Percentiles rank a stretch among this genome's conserved stretches.
phyloP scores from a whole-genome alignment of 2,329 filamentous ascomycete species.

The Helotiales sp. region DNA sequence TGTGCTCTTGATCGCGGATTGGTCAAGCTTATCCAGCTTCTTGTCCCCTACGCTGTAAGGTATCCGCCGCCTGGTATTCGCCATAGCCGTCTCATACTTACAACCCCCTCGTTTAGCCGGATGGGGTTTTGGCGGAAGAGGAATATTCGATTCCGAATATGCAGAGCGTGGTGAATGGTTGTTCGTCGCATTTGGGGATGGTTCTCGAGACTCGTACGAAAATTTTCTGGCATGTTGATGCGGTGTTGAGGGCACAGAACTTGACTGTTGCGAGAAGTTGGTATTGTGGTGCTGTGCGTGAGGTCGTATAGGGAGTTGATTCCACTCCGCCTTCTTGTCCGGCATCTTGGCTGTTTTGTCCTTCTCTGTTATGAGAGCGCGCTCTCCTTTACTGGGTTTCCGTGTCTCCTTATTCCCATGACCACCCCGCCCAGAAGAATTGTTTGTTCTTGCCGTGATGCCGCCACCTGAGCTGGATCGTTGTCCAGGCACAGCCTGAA shows the following conservation, averaged over 20 bases:
- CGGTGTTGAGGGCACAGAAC: conserved; percentile 90
- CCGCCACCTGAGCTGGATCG: conserved; percentile 60
- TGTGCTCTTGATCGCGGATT: conserved; percentile 73
- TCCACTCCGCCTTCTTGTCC: conserved; percentile 42
- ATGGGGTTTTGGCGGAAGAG: conserved; percentile 68
- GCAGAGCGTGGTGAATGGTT: conserved; percentile 89
- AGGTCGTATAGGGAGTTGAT: conserved; percentile 39
- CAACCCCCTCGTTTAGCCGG: conserved; percentile 68
- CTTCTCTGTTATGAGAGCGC: conserved; percentile 65
- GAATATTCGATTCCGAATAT: conserved; percentile 84
- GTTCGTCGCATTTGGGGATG: conserved; percentile 77
- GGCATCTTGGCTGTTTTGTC: conserved; percentile 48
- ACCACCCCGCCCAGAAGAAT: conserved; percentile 55
- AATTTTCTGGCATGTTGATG: conserved; percentile 86
- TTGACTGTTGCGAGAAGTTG: conserved; percentile 70
- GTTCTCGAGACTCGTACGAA: conserved; percentile 77
- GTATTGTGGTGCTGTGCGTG: conserved; percentile 53
- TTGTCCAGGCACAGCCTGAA: conserved; percentile 55
- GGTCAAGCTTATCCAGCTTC: conserved; percentile 71
- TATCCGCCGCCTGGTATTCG: conserved; percentile 83
- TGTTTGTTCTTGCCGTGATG: conserved; percentile 42
- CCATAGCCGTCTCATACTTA: conserved; percentile 86
- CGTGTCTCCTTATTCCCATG: conserved; percentile 66
- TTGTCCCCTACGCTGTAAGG: conserved; percentile 90
- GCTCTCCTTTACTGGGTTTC: conserved; percentile 63